A percentile compares a stretch with the other conserved stretches of the same genome.
phyloP scores from a whole-genome alignment of 2,329 filamentous ascomycete genomes.

The Colletotrichum musae region DNA sequence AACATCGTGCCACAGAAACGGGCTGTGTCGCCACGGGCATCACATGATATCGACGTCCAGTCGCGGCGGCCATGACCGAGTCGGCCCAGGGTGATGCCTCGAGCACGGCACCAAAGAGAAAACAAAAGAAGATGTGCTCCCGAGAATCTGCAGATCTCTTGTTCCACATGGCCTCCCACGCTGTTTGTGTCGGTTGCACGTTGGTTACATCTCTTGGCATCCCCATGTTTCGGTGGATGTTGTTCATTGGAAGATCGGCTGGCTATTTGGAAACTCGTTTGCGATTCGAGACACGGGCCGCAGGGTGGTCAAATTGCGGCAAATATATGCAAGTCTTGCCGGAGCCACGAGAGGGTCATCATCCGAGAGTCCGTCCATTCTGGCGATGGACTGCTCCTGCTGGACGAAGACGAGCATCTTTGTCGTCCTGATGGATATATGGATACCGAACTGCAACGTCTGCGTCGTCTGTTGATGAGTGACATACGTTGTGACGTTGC shows the following conservation, averaged over 20 bases:
- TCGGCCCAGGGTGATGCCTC: slow-evolving; percentile 12
- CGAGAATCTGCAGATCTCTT: slow-evolving; percentile 4
- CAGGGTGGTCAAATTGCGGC: slow-evolving; percentile 8
- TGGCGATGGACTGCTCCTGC: slow-evolving; percentile 1
- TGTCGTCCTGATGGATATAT: not conserved
- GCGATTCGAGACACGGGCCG: slow-evolving; percentile 22
- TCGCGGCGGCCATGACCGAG: slow-evolving; percentile 25
- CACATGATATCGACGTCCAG: slow-evolving; percentile 25
- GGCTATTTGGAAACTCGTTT: slow-evolving; percentile 19
- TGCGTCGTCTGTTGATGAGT: slow-evolving; percentile 19
- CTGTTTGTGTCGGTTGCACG: slow-evolving; percentile 14
- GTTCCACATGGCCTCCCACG: slow-evolving; percentile 21
- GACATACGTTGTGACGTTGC: slow-evolving; percentile 5
- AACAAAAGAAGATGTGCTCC: not conserved
- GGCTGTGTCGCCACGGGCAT: slow-evolving; percentile 26
- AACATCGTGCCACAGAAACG: slow-evolving; percentile 15
- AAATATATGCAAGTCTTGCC: slow-evolving; percentile 24
- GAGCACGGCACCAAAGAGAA: not conserved
- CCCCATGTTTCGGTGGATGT: slow-evolving; percentile 23
- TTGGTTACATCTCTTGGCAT: slow-evolving; percentile 32
- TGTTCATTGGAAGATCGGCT: slow-evolving; percentile 20
- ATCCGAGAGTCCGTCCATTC: slow-evolving; percentile 10
- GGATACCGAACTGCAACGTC: slow-evolving; percentile 3
- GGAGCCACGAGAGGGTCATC: slow-evolving; percentile 9
- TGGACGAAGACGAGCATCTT: slow-evolving; percentile 17